These are phyloP conservation scores for Boeremia exigua DNA, from an alignment of 2,329 filamentous ascomycete species.

Conservation along the genomic window DNA sequence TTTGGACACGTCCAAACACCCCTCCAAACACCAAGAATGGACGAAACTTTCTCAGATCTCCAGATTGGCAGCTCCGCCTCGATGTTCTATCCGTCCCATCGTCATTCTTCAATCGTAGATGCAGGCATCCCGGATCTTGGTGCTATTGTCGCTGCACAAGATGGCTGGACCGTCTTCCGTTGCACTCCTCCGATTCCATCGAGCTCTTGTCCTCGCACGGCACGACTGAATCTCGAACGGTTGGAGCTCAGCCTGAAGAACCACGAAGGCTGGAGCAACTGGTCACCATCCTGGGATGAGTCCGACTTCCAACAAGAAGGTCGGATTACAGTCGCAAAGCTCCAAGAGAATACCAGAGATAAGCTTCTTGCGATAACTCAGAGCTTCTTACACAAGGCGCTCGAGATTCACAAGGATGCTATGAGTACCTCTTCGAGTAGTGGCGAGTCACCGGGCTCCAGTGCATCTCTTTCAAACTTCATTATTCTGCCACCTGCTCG, in stretches of 20 bases:
- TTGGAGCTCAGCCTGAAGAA: constrained; percentile 59
- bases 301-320: constrained; percentile 55
- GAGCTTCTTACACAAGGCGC: constrained; percentile 71
- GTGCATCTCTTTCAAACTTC: constrained; percentile 62
- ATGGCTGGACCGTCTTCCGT: constrained; percentile 60
- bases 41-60: constrained; percentile 55
- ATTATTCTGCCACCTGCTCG: constrained; percentile 69
- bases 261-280: constrained; percentile 59
- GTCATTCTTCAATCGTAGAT: constrained; percentile 51
- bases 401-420: constrained; percentile 69
- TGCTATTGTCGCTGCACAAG: constrained; percentile 58
- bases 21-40: constrained; percentile 55
- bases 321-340: constrained; percentile 54
- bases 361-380: constrained; percentile 75
- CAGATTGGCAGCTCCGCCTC: constrained; percentile 53
- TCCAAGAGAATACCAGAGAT: constrained; percentile 66
- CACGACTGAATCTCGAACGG: constrained; percentile 58
- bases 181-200: constrained; percentile 58
- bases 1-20: constrained; percentile 54
- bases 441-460: constrained; percentile 54
- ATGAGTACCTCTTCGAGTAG: constrained; percentile 49
- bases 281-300: constrained; percentile 59
- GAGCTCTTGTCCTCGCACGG: constrained; percentile 58
- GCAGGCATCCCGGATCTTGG: constrained; percentile 51
- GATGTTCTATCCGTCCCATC: constrained; percentile 48